Conservation (phyloP, 139 green algal genomes). For the Coelastrella sp. region DNA sequence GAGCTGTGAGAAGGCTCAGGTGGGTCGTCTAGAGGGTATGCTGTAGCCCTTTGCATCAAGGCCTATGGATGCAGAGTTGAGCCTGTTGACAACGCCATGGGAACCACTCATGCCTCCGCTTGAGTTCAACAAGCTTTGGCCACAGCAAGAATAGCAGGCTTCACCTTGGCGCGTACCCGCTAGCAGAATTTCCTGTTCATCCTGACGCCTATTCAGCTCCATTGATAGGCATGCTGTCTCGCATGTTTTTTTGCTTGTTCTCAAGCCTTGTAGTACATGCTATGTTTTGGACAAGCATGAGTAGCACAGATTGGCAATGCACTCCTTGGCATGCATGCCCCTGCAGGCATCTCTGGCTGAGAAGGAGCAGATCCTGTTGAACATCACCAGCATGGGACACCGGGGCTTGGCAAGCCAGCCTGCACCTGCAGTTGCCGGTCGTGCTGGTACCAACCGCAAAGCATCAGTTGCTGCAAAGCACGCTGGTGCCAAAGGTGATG, state of each 20-base stretch:
- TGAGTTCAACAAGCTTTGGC: too few species aligned
- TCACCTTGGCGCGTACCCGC: too few species aligned
- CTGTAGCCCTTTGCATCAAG: background rate
- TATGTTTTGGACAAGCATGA: too few species aligned
- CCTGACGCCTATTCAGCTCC: background rate
- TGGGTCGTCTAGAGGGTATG: background rate
- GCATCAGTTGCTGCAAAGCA: background rate
- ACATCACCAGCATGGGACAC: slow-evolving; percentile 19
- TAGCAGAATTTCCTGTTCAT: too few species aligned
- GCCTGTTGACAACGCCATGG: too few species aligned
- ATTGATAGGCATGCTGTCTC: too few species aligned
- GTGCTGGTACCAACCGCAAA: background rate
- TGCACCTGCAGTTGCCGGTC: background rate
- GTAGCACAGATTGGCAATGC: too few species aligned
- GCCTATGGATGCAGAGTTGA: background rate
- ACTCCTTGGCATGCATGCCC: background rate
- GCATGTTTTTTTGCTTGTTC: too few species aligned
- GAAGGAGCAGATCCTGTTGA: slow-evolving; percentile 19
- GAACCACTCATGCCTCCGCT: too few species aligned
- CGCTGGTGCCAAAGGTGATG: background rate
- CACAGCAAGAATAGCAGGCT: too few species aligned
- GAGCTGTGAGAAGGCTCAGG: background rate
- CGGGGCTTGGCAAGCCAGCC: background rate
- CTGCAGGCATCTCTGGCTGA: slow-evolving; percentile 37
- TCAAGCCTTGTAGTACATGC: too few species aligned